phyloP scores from a whole-genome alignment of 371 early-diverging fungal genomes.

The Mortierella sp. region DNA sequence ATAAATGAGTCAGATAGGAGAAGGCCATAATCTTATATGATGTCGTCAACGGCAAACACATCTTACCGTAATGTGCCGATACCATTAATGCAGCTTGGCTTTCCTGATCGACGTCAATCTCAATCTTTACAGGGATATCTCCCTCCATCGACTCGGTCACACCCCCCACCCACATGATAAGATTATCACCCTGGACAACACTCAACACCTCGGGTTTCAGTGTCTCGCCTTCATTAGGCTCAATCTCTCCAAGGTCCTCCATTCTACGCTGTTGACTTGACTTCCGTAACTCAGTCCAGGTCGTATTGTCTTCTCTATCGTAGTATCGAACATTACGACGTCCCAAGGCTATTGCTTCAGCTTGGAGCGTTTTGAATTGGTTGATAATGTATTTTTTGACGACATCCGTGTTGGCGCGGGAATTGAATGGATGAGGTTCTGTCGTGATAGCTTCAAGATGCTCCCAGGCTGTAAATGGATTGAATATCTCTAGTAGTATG shows the following conservation, averaged over 20 bases:
- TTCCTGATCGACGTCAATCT: constrained; percentile 49
- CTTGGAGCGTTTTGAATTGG: constrained; percentile 29
- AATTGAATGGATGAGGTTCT: constrained; percentile 42
- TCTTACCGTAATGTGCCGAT: constrained; percentile 70
- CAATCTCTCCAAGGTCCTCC: constrained; percentile 18
- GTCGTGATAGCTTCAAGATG: constrained; percentile 45
- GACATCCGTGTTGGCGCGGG: constrained; percentile 44
- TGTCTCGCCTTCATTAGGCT: not conserved
- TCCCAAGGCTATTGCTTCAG: constrained; percentile 36
- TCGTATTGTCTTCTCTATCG: constrained; percentile 21
- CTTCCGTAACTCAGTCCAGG: constrained; percentile 21
- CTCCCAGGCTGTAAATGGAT: constrained; percentile 48
- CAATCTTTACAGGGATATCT: constrained; percentile 34
- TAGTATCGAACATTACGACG: constrained; percentile 50
- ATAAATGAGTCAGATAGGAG: not conserved
- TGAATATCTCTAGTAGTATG: constrained; percentile 24
- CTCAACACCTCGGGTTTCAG: constrained; percentile 15
- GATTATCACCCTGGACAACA: constrained; percentile 44
- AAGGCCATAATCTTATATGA: not conserved
- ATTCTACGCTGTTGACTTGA: constrained; percentile 21
- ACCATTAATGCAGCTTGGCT: constrained; percentile 61
- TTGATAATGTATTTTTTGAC: constrained; percentile 33
- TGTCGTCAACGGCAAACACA: not conserved
- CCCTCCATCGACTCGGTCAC: constrained; percentile 32
- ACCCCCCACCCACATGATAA: constrained; percentile 57